Evolutionary conservation across 345 rosid species (phyloP).

Genomic region (Aquilaria yunnanensis): DNA sequence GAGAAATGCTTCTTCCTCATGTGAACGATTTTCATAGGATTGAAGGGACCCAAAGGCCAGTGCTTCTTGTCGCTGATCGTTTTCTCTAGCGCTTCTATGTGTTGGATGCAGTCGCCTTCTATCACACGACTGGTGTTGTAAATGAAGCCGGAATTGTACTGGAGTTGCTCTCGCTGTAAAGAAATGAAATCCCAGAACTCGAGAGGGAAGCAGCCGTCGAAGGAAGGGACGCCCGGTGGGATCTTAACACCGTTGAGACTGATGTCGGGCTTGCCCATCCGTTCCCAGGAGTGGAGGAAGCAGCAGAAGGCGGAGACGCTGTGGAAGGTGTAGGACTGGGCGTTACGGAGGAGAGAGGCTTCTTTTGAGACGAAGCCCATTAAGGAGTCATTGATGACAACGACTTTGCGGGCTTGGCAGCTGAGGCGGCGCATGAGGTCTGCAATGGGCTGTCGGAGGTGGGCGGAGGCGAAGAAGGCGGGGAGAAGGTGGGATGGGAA

Average conservation of each 20-base stretch:
- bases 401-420: constrained; percentile 11
- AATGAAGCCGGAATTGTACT: constrained; percentile 17
- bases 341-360: constrained; percentile 17
- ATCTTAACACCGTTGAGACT: neutral
- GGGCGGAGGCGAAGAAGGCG: constrained; percentile 15
- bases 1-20: constrained; percentile 10
- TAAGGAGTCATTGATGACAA: constrained; percentile 30
- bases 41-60: constrained; percentile 41
- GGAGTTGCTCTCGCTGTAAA: constrained; percentile 11
- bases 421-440: constrained; percentile 17
- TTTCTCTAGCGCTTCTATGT: constrained; percentile 21
- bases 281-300: constrained; percentile 10
- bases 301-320: constrained; percentile 29
- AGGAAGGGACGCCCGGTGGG: constrained; percentile 19
- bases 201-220: constrained; percentile 29
- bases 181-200: constrained; percentile 24
- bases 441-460: constrained; percentile 20
- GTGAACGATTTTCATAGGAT: constrained; percentile 16
- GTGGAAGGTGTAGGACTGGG: constrained; percentile 29
- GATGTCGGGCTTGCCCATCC: constrained; percentile 1
- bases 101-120: constrained; percentile 11
- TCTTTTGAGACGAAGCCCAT: constrained; percentile 30
- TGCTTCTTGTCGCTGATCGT: constrained; percentile 4
- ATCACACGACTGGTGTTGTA: constrained; percentile 31
- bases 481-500: constrained; percentile 36